Conservation (phyloP, 805 yeast species). For the Teunomyces atbi region DNA sequence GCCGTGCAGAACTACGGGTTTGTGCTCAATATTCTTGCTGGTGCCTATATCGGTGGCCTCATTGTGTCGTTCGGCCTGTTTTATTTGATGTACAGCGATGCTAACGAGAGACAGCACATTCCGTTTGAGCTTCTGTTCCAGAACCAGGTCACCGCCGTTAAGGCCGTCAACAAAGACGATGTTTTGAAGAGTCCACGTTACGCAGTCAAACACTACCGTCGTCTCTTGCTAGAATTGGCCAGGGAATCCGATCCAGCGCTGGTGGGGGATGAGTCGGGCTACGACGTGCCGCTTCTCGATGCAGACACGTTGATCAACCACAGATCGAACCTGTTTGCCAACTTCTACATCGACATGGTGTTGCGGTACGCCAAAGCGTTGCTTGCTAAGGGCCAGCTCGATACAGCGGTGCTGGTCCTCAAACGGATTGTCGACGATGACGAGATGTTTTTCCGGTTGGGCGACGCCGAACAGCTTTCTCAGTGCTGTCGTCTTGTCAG, state of each 20-base stretch:
- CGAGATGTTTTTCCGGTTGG: conserved; percentile 34
- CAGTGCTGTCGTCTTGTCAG: conserved; percentile 39
- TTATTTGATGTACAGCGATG: conserved; percentile 39
- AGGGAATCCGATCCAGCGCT: conserved; percentile 22
- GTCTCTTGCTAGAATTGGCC: conserved; percentile 36
- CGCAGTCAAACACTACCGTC: conserved; percentile 43
- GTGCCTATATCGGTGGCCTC: conserved; percentile 43
- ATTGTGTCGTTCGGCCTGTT: conserved; percentile 39
- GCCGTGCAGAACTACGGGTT: conserved; percentile 28
- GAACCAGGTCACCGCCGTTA: conserved; percentile 36
- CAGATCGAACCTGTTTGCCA: conserved; percentile 32
- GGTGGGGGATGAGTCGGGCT: conserved; percentile 26
- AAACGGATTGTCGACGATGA: conserved; percentile 33
- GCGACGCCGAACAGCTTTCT: conserved; percentile 41
- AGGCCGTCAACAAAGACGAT: conserved; percentile 45
- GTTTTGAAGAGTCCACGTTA: conserved; percentile 39
- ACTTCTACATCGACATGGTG: conserved; percentile 43
- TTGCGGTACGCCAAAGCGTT: conserved; percentile 40
- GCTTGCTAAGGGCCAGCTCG: conserved; percentile 38
- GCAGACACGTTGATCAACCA: conserved; percentile 27
- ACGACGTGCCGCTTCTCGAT: conserved; percentile 34
- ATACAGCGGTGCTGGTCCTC: conserved; percentile 28
- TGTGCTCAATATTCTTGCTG: conserved; percentile 37
- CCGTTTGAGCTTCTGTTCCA: conserved; percentile 37
- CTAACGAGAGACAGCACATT: conserved; percentile 36